Conservation (phyloP, 805 yeast species). For the Metschnikowia continentalis region DNA sequence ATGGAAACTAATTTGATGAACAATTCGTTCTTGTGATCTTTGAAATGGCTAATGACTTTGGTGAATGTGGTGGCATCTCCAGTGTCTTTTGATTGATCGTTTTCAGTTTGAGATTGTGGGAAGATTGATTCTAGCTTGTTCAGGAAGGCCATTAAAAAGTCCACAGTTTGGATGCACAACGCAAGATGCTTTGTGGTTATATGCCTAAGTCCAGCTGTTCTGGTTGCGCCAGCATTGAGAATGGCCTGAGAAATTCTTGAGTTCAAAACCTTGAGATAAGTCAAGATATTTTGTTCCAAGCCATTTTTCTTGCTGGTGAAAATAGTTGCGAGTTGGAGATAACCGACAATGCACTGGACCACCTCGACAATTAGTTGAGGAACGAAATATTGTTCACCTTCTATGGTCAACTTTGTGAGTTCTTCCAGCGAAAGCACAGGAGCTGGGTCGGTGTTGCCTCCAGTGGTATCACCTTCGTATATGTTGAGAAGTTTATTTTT, state of each 20-base stretch:
- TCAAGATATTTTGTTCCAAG: slow-evolving; percentile 46
- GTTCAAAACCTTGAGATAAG: slow-evolving; percentile 44
- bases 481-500: slow-evolving; percentile 21
- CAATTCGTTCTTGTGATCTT: slow-evolving; percentile 61
- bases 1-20: slow-evolving; percentile 61
- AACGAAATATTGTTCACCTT: slow-evolving; percentile 23
- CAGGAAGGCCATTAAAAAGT: slow-evolving; percentile 39
- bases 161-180: slow-evolving; percentile 61
- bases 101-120: not conserved
- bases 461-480: slow-evolving; percentile 9
- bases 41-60: slow-evolving; percentile 36
- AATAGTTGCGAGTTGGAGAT: slow-evolving; percentile 52
- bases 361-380: slow-evolving; percentile 26
- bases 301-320: slow-evolving; percentile 44
- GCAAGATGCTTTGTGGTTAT: slow-evolving; percentile 72
- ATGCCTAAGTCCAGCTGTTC: slow-evolving; percentile 68
- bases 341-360: slow-evolving; percentile 40
- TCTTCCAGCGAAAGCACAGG: not conserved
- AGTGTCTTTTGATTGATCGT: slow-evolving; percentile 3
- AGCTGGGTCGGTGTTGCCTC: not conserved
- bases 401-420: slow-evolving; percentile 12
- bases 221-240: slow-evolving; percentile 70
- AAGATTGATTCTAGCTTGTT: slow-evolving; percentile 23
- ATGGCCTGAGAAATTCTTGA: slow-evolving; percentile 55
- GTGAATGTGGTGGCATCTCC: slow-evolving; percentile 27